Conservation (phyloP, 441 rosid species). For the Kokia cookei region DNA sequence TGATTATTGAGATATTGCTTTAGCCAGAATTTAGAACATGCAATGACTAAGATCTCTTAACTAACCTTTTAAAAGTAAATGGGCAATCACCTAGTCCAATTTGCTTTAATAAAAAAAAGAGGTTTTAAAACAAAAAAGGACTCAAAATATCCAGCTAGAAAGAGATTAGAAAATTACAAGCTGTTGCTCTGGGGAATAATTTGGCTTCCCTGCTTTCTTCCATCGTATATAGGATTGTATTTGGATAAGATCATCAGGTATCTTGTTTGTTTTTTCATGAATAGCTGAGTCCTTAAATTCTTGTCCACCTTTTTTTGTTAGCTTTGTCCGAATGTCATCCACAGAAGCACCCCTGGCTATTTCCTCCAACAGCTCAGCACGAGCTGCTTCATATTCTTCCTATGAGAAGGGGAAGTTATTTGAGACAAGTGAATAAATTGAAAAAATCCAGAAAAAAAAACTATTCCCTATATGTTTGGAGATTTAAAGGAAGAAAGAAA, state of each 20-base stretch:
- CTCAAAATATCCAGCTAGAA: not conserved
- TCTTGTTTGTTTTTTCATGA: constrained; percentile 25
- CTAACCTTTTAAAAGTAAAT: constrained; percentile 1
- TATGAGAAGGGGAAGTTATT: constrained; percentile 21
- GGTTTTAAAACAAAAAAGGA: not conserved
- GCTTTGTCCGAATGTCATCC: constrained; percentile 59
- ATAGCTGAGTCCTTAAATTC: constrained; percentile 32
- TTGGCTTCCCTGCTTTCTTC: constrained; percentile 80
- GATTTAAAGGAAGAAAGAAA: not conserved
- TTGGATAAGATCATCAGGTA: constrained; percentile 60
- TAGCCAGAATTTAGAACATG: constrained; percentile 5
- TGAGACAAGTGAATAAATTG: not conserved
- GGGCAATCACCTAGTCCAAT: not conserved
- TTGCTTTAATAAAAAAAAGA: not conserved
- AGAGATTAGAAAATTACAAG: constrained; percentile 32
- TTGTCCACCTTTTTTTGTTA: constrained; percentile 41
- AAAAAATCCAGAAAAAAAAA: not conserved
- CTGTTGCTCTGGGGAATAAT: constrained; percentile 51
- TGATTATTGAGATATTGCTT: constrained; percentile 14
- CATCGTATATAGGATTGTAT: constrained; percentile 60
- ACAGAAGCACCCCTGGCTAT: constrained; percentile 67
- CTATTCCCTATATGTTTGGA: not conserved
- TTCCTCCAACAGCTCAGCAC: constrained; percentile 76
- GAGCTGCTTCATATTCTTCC: constrained; percentile 97
- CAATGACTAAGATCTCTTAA: not conserved